Evolutionary conservation across 768 basidiomycete genomes (phyloP).

Genomic region (Tulasnella sp.): DNA sequence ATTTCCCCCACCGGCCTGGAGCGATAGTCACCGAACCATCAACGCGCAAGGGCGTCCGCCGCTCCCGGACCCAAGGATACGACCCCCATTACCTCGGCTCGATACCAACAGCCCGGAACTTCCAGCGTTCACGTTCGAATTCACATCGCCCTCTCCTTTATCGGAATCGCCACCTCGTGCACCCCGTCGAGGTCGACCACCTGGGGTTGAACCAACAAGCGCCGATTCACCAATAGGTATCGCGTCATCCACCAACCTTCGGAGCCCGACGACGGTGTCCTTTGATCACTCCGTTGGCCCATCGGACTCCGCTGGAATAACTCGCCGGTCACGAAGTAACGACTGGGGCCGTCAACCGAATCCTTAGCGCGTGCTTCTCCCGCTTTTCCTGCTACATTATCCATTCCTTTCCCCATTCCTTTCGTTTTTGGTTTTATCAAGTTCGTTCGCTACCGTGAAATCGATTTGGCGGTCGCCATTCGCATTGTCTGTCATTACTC

Average conservation of each 20-base stretch:
- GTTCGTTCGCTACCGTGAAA: background rate
- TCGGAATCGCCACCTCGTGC: background rate
- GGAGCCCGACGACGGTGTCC: conserved; percentile 6
- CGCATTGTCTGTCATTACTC: conserved; percentile 5
- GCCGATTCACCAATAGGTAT: background rate
- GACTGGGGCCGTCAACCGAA: background rate
- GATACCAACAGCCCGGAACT: background rate
- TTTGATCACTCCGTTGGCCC: background rate
- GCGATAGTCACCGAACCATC: background rate
- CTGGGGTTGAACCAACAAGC: background rate
- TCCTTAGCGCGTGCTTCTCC: background rate
- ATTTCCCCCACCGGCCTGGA: background rate
- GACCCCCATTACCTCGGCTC: background rate
- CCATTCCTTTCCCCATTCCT: background rate
- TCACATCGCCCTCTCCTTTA: background rate
- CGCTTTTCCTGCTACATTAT: background rate
- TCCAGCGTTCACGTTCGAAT: background rate
- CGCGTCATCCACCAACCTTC: conserved; percentile 13
- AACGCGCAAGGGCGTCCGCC: background rate
- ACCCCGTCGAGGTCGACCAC: background rate
- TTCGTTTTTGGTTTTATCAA: background rate
- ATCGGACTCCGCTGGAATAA: conserved; percentile 12
- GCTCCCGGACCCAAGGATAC: background rate
- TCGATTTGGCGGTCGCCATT: background rate
- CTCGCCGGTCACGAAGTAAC: conserved; percentile 3